Conservation (phyloP, 345 rosid species). For the Ricinus communis region DNA sequence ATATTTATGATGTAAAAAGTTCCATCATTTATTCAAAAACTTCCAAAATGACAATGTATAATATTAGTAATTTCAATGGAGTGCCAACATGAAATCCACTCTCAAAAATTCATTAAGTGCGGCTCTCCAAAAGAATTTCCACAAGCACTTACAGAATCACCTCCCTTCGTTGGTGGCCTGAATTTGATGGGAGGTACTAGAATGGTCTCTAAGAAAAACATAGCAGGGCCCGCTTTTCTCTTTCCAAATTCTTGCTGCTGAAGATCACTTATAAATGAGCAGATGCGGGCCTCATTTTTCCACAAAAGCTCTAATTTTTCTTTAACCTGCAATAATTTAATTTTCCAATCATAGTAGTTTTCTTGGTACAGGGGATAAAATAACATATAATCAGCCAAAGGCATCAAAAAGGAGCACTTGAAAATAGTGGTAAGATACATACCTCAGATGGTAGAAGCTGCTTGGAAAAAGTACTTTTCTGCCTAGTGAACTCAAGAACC, state of each 20-base stretch:
- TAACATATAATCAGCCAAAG: background rate
- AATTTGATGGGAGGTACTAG: slow-evolving; percentile 90
- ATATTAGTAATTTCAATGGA: background rate
- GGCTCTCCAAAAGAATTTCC: background rate
- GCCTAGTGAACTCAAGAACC: slow-evolving; percentile 38
- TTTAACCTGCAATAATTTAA: slow-evolving; percentile 65
- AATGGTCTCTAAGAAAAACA: slow-evolving; percentile 79
- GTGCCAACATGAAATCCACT: background rate
- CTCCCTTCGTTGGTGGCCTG: slow-evolving; percentile 82
- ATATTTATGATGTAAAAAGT: background rate
- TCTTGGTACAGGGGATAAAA: background rate
- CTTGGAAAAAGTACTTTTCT: slow-evolving; percentile 33
- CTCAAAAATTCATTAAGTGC: background rate
- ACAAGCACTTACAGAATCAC: slow-evolving; percentile 72
- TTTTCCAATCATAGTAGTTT: slow-evolving; percentile 11
- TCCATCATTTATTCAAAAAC: background rate
- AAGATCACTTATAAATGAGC: slow-evolving; percentile 74
- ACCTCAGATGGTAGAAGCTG: slow-evolving; percentile 80
- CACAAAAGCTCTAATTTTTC: slow-evolving; percentile 57
- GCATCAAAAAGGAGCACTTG: background rate
- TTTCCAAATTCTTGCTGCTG: slow-evolving; percentile 55
- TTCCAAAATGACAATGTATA: background rate
- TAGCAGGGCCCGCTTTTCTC: slow-evolving; percentile 44
- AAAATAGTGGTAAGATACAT: slow-evolving; percentile 23
- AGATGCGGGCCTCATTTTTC: slow-evolving; percentile 76